Percentiles rank a stretch among this genome's conserved stretches.
phyloP scores from a whole-genome alignment of 495 filamentous ascomycete species.

The Daldinia bambusicola region DNA sequence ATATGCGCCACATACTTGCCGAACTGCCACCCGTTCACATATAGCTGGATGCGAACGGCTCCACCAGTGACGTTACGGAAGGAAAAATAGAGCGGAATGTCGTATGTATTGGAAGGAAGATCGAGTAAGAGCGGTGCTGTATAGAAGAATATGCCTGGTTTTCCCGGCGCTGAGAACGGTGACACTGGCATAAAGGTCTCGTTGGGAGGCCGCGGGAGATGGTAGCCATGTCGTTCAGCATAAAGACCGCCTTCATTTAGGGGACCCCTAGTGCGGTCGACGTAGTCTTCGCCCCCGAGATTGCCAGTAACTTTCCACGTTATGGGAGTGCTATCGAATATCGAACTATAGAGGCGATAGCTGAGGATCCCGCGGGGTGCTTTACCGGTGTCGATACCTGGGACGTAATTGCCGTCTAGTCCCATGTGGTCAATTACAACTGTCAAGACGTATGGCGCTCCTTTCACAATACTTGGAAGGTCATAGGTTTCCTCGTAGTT shows the following conservation, averaged over 20 bases:
- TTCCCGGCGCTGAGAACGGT: constrained; percentile 61
- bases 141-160: constrained; percentile 71
- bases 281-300: constrained; percentile 75
- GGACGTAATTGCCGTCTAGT: constrained; percentile 68
- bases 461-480: constrained; percentile 62
- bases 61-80: constrained; percentile 60
- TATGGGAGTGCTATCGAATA: constrained; percentile 57
- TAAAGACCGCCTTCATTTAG: constrained; percentile 81
- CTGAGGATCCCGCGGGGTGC: constrained; percentile 73
- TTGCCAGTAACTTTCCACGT: constrained; percentile 83
- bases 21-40: constrained; percentile 80
- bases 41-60: constrained; percentile 68
- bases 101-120: constrained; percentile 62
- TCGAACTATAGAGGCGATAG: constrained; percentile 61
- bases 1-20: constrained; percentile 73
- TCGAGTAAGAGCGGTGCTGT: constrained; percentile 67
- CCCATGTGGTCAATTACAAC: constrained; percentile 79
- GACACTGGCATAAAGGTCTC: constrained; percentile 58
- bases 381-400: constrained; percentile 72
- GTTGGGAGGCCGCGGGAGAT: constrained; percentile 70
- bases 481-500: constrained; percentile 65
- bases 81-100: constrained; percentile 70
- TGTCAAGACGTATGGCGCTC: constrained; percentile 69
- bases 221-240: constrained; percentile 75
- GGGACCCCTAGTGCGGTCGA: constrained; percentile 72